Evolutionary conservation across 2,329 filamentous ascomycete species (phyloP).

Genomic region (Aschersonia sp.): DNA sequence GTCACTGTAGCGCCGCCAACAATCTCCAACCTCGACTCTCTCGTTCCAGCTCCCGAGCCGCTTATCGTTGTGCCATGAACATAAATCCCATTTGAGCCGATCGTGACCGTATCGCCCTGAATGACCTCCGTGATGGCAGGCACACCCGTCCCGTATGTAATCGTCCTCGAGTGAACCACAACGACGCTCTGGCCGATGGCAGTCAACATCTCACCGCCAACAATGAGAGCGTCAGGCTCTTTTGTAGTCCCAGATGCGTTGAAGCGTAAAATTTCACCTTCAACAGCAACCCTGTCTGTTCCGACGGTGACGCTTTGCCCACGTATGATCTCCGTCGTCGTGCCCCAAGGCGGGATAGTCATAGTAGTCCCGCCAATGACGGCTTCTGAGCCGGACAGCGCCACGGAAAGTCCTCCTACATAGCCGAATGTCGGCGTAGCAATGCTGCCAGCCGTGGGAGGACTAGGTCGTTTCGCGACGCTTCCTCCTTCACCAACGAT

Average conservation of each 20-base stretch:
- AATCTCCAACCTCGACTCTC: constrained; percentile 27
- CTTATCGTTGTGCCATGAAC: constrained; percentile 27
- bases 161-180: constrained; percentile 25
- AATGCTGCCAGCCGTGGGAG: constrained; percentile 14
- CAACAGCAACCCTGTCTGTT: constrained; percentile 20
- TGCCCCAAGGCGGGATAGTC: constrained; percentile 21
- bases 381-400: constrained; percentile 24
- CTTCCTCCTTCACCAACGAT: constrained; percentile 30
- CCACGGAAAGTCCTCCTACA: constrained; percentile 24
- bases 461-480: constrained; percentile 23
- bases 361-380: constrained; percentile 28
- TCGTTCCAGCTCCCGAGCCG: constrained; percentile 19
- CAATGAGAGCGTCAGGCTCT: constrained; percentile 27
- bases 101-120: constrained; percentile 33
- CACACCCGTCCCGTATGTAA: constrained; percentile 27
- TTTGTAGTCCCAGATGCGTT: constrained; percentile 11
- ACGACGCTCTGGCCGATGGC: constrained; percentile 25
- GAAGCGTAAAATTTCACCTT: constrained; percentile 22
- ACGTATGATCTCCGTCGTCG: constrained; percentile 16
- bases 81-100: constrained; percentile 30
- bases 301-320: constrained; percentile 19
- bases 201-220: constrained; percentile 33
- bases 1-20: constrained; percentile 39
- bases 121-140: constrained; percentile 23
- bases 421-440: constrained; percentile 21